Evolutionary conservation across 768 basidiomycete species (phyloP).

Genomic region (Suillus lakei): DNA sequence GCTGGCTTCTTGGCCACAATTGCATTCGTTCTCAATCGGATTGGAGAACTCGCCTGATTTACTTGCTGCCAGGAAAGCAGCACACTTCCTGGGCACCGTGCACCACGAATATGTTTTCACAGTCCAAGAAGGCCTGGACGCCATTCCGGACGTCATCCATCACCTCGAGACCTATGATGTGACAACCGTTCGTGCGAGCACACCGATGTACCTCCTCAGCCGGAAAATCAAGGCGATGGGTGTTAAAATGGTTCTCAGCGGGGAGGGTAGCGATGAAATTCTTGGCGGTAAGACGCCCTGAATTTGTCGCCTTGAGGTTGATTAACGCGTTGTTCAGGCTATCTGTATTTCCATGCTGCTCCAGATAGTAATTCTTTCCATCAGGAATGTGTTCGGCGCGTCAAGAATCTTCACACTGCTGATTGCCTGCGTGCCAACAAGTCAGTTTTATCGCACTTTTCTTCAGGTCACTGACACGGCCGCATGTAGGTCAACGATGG

Average conservation of each 20-base stretch:
- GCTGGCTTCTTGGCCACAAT: slow-evolving; percentile 89
- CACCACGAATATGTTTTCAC: slow-evolving; percentile 99
- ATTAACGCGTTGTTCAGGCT: slow-evolving; percentile 56
- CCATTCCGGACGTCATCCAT: slow-evolving; percentile 96
- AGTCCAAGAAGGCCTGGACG: slow-evolving; percentile 96
- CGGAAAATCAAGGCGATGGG: slow-evolving; percentile 99
- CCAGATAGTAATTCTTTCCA: slow-evolving; percentile 89
- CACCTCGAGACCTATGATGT: slow-evolving; percentile 99
- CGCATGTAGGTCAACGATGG: slow-evolving; percentile 87
- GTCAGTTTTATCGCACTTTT: slow-evolving; percentile 44
- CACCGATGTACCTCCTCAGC: slow-evolving; percentile 98
- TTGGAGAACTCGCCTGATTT: slow-evolving; percentile 95
- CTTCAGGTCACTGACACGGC: slow-evolving; percentile 9
- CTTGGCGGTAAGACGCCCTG: slow-evolving; percentile 71
- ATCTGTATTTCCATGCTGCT: slow-evolving; percentile 99
- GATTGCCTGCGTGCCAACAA: slow-evolving; percentile 99
- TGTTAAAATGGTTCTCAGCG: slow-evolving; percentile 98
- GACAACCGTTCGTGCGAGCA: slow-evolving; percentile 96
- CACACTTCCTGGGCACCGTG: slow-evolving; percentile 89
- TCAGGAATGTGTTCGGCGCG: slow-evolving; percentile 91
- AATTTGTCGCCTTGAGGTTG: neutral
- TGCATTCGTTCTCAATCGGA: slow-evolving; percentile 98
- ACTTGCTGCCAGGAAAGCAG: slow-evolving; percentile 91
- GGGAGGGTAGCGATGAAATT: slow-evolving; percentile 98
- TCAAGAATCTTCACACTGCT: slow-evolving; percentile 96